phyloP scores from a whole-genome alignment of 345 rosid species.

The Moricandia moricandioides region DNA sequence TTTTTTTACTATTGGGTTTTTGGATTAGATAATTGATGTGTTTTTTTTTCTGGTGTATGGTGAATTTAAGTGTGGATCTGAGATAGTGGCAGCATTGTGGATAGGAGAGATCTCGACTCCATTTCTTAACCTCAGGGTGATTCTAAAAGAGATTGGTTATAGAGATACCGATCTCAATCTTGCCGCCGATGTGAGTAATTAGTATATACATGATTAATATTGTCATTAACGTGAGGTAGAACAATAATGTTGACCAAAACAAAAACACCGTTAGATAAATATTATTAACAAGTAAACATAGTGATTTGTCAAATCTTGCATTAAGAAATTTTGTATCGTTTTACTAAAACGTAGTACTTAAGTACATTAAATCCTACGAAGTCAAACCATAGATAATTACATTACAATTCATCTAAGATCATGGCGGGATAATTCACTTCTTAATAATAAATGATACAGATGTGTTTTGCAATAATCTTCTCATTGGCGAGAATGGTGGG shows the following conservation, averaged over 20 bases:
- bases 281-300: background rate
- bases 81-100: constrained; percentile 63
- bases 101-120: constrained; percentile 82
- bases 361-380: background rate
- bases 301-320: background rate
- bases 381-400: background rate
- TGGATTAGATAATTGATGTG: background rate
- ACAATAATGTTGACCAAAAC: background rate
- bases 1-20: background rate
- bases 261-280: background rate
- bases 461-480: constrained; percentile 38
- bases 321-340: background rate
- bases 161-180: constrained; percentile 69
- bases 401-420: background rate
- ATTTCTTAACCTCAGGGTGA: constrained; percentile 71
- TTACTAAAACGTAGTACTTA: background rate
- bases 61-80: constrained; percentile 57
- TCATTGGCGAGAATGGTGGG: constrained; percentile 39
- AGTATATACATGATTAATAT: background rate
- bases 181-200: constrained; percentile 60
- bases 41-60: background rate
- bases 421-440: background rate
- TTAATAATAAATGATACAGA: constrained; percentile 10
- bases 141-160: constrained; percentile 76
- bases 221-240: background rate